Conservation (phyloP, 2,329 filamentous ascomycete genomes). For the Podosphaera fusca region DNA sequence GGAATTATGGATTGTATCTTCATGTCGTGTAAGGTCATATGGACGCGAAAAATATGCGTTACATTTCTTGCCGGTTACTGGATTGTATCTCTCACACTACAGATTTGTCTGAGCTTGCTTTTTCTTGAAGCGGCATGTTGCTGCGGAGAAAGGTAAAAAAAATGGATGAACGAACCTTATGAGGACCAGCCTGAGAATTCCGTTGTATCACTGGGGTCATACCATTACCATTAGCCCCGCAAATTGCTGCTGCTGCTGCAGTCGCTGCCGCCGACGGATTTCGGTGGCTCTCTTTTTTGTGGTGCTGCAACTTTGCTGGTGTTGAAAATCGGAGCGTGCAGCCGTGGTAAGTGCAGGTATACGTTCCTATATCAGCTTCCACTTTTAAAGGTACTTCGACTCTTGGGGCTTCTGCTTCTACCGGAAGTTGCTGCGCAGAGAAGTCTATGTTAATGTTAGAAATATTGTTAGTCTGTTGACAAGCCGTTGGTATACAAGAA, state of each 20-base stretch:
- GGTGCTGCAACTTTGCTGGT: constrained; percentile 68
- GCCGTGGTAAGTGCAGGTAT: constrained; percentile 88
- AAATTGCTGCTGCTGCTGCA: constrained; percentile 15
- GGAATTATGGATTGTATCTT: constrained; percentile 91
- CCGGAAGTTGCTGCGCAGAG: constrained; percentile 16
- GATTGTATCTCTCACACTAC: constrained; percentile 69
- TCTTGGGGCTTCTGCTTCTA: constrained; percentile 15
- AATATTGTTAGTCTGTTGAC: constrained; percentile 10
- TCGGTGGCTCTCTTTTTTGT: constrained; percentile 83
- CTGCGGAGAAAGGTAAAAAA: neutral
- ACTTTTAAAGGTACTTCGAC: constrained; percentile 32
- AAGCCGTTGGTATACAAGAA: constrained; percentile 12
- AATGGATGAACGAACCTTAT: constrained; percentile 26
- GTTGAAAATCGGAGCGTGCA: constrained; percentile 77
- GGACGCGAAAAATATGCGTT: constrained; percentile 84
- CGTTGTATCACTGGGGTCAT: constrained; percentile 32
- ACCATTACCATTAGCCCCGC: constrained; percentile 15
- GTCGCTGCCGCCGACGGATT: constrained; percentile 30
- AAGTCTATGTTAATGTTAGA: constrained; percentile 14
- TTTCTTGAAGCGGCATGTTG: neutral
- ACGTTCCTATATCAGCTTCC: constrained; percentile 61
- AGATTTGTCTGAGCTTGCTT: neutral
- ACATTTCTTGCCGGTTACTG: constrained; percentile 84
- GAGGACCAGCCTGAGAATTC: constrained; percentile 79
- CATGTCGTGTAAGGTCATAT: constrained; percentile 88